A percentile compares a stretch with the other conserved stretches of the same genome.
Evolutionary conservation across 495 filamentous ascomycete genomes (phyloP).

Genomic region (Trichoderma parareesei): DNA sequence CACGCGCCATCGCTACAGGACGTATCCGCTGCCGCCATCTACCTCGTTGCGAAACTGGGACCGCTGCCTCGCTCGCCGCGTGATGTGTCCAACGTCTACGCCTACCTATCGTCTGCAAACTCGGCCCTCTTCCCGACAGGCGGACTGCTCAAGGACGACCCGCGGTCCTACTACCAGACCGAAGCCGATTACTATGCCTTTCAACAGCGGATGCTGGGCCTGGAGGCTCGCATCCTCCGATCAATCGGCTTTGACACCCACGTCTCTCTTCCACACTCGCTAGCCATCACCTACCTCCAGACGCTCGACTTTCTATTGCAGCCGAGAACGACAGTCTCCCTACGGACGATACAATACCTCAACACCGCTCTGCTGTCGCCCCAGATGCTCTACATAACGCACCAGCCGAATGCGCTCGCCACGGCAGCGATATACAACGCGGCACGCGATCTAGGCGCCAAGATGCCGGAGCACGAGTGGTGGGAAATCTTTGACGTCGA

Average conservation of each 20-base stretch:
- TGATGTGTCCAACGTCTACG: conserved; percentile 74
- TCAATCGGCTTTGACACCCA: conserved; percentile 74
- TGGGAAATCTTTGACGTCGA: conserved; percentile 99
- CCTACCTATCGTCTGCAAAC: conserved; percentile 65
- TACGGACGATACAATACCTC: conserved; percentile 62
- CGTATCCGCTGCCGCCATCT: conserved; percentile 72
- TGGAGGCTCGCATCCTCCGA: conserved; percentile 68
- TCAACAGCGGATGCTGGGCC: conserved; percentile 53
- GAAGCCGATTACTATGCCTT: conserved; percentile 60
- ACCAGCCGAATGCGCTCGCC: conserved; percentile 79
- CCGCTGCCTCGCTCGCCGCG: conserved; percentile 66
- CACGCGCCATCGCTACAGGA: conserved; percentile 40
- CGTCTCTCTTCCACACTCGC: conserved; percentile 72
- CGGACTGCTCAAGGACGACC: conserved; percentile 31
- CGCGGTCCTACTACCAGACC: conserved; percentile 61
- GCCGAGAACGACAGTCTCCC: conserved; percentile 41
- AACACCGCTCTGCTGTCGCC: conserved; percentile 79
- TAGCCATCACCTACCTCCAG: conserved; percentile 91
- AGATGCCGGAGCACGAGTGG: conserved; percentile 77
- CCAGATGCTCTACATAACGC: conserved; percentile 82
- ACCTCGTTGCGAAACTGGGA: conserved; percentile 77
- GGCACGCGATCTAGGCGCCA: conserved; percentile 66
- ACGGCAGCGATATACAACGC: conserved; percentile 85
- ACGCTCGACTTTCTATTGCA: conserved; percentile 55
- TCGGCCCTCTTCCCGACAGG: conserved; percentile 50